phyloP scores from a whole-genome alignment of 805 yeast genomes.

The Saturnispora saitoi region DNA sequence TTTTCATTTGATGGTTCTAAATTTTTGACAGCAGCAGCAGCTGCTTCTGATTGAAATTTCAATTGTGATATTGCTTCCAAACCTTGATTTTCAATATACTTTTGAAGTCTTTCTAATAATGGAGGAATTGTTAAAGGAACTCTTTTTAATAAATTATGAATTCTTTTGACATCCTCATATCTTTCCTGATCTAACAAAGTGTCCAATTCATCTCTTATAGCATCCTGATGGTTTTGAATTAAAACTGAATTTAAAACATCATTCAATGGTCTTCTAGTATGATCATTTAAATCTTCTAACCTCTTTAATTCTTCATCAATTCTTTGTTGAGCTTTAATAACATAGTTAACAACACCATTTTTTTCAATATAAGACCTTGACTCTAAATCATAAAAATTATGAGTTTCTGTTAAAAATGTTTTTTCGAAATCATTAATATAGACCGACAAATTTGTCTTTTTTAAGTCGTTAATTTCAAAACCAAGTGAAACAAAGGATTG shows the following conservation, averaged over 20 bases:
- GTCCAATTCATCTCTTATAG: constrained; percentile 69
- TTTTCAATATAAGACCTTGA: constrained; percentile 55
- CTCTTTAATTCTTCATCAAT: constrained; percentile 76
- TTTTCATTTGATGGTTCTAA: constrained; percentile 2
- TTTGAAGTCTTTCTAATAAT: constrained; percentile 62
- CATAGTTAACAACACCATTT: constrained; percentile 84
- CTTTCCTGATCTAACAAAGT: constrained; percentile 66
- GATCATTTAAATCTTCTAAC: constrained; percentile 73
- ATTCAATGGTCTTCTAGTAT: constrained; percentile 69
- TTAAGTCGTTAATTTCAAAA: constrained; percentile 81
- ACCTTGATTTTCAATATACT: constrained; percentile 63
- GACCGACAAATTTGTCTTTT: constrained; percentile 73
- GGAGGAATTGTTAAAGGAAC: constrained; percentile 76
- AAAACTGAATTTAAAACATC: constrained; percentile 68
- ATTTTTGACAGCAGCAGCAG: background rate
- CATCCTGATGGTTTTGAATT: constrained; percentile 68
- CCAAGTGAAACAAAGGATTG: constrained; percentile 85
- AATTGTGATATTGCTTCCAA: constrained; percentile 50
- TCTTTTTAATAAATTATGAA: constrained; percentile 67
- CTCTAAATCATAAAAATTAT: constrained; percentile 58
- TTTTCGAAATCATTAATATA: constrained; percentile 75
- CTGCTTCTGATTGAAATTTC: constrained; percentile 25
- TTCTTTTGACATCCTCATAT: constrained; percentile 63
- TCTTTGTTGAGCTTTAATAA: constrained; percentile 76
- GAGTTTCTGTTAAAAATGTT: constrained; percentile 64